A percentile compares a stretch with the other conserved stretches of the same genome.
These are phyloP conservation scores for Blastobotrys robertii DNA, from an alignment of 805 yeast species.

Conservation along the genomic window DNA sequence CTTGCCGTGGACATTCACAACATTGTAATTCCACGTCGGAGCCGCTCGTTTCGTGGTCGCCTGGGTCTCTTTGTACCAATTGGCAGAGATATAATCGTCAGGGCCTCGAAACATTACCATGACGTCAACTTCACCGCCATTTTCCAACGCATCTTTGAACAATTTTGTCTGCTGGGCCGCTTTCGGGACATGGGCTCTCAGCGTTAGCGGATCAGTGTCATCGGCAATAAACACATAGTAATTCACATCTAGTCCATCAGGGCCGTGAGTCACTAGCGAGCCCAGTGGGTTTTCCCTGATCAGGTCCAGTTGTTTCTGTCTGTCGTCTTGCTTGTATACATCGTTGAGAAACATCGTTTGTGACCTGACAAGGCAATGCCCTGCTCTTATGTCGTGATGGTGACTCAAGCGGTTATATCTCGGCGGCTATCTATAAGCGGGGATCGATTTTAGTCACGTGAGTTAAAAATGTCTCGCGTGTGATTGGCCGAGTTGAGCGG, in stretches of 20 bases:
- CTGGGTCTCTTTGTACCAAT: constrained; percentile 48
- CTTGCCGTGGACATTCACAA: constrained; percentile 47
- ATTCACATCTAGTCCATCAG: constrained; percentile 38
- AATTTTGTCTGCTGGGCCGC: constrained; percentile 33
- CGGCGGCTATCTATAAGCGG: no score
- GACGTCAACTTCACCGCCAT: constrained; percentile 28
- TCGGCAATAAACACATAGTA: constrained; percentile 47
- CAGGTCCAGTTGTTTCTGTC: constrained; percentile 20
- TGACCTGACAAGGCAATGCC: no score
- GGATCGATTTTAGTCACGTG: no score
- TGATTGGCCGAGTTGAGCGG: no score
- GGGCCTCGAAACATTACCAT: constrained; percentile 44
- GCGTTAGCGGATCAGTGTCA: constrained; percentile 22
- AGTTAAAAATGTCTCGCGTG: no score
- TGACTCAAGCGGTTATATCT: no score
- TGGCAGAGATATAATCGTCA: constrained; percentile 45
- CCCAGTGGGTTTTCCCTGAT: constrained; percentile 44
- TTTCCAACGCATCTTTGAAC: constrained; percentile 14
- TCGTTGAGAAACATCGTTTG: no score
- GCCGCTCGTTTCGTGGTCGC: constrained; percentile 48
- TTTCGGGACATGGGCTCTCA: constrained; percentile 46
- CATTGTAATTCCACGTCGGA: constrained; percentile 62
- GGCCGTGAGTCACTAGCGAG: constrained; percentile 29
- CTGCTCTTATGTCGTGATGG: no score
- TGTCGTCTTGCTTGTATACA: no score